Evolutionary conservation across 176 grass and related monocot genomes (phyloP).

Genomic region (Pharus latifolius): DNA sequence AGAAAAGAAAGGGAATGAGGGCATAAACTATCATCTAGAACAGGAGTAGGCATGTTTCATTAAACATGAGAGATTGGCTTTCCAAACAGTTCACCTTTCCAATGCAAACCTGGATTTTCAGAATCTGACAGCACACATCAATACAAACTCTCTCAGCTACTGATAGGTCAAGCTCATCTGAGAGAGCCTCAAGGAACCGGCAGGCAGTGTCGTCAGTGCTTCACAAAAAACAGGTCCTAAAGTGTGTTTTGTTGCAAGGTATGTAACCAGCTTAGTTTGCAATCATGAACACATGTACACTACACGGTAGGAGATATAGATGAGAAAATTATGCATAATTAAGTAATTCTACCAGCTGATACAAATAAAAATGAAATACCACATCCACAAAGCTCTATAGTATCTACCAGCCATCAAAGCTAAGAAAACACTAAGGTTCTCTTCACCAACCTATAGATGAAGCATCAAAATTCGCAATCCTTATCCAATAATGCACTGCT

Average conservation of each 20-base stretch:
- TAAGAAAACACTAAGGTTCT: neutral
- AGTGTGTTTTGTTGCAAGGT: slow-evolving; percentile 68
- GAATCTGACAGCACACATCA: slow-evolving; percentile 73
- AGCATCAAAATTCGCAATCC: neutral
- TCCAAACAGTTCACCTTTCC: slow-evolving; percentile 39
- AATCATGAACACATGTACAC: slow-evolving; percentile 26
- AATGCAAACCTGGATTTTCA: slow-evolving; percentile 47
- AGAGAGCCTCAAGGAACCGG: slow-evolving; percentile 59
- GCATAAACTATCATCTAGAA: neutral
- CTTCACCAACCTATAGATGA: neutral
- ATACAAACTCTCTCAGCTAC: slow-evolving; percentile 54
- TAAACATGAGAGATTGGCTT: neutral
- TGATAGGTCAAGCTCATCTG: slow-evolving; percentile 58
- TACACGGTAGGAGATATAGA: slow-evolving; percentile 5
- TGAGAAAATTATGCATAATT: neutral
- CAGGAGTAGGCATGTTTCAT: neutral
- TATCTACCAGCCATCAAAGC: neutral
- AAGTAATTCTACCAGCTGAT: slow-evolving; percentile 19
- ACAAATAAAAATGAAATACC: neutral
- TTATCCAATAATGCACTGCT: neutral
- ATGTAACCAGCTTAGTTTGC: no score
- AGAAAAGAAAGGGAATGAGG: slow-evolving; percentile 8
- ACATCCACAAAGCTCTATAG: neutral
- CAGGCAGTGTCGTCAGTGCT: slow-evolving; percentile 37
- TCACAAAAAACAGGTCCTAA: slow-evolving; percentile 65